Evolutionary conservation across 1,284 basidiomycete genomes (phyloP), one percentile per base, ranked within the genome.

Genomic region (Afroboletus lepidellus): DNA sequence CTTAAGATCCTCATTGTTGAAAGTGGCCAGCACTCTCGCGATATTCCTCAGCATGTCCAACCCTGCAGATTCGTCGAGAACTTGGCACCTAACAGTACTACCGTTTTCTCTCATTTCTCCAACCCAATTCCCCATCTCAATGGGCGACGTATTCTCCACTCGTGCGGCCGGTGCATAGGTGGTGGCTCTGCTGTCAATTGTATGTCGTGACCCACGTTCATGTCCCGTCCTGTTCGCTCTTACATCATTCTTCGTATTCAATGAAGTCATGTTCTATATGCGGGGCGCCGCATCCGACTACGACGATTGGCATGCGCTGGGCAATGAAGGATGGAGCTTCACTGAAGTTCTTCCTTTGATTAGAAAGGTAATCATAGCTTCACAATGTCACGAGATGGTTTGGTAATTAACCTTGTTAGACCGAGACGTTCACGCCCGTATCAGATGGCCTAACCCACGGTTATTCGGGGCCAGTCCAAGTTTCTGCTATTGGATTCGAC

Each of bases 231-330:
- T 21, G 25, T 18, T 21, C 20, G 9, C 24, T 25, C 18, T 37
- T 12, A 7, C 3, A 2, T n/a, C 16, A 16, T 33, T 16, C 32
- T 12, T 32, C 6, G 30, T 32, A 16, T n/a, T 15, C 3, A 21
- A 11, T 32, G 5, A 46, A 84, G 81, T 79, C 58, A 69, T 74
- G 51, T 73, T 79, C 61, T 84, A 84, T 53, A 77, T 74, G 5
- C 76, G 82, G 8, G 76, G 76, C 0, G 66, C 77, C 21, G 74
- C 76, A 5, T 81, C 80, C 0, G 81, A 84, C 58, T 83, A 77
- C 51, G 79, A 83, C 48, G 78, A 76, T 46, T 83, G 81, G 81
- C 74, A 76, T 57, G 54, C 67, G 6, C 65, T 78, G 23, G 70
- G 71, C 2, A 83, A 83, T 54, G 62, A 70, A 9, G 81, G 81